Base-by-base conservation (phyloP, 2,329 filamentous ascomycete species). In the Verticillium zaregamsianum region DNA sequence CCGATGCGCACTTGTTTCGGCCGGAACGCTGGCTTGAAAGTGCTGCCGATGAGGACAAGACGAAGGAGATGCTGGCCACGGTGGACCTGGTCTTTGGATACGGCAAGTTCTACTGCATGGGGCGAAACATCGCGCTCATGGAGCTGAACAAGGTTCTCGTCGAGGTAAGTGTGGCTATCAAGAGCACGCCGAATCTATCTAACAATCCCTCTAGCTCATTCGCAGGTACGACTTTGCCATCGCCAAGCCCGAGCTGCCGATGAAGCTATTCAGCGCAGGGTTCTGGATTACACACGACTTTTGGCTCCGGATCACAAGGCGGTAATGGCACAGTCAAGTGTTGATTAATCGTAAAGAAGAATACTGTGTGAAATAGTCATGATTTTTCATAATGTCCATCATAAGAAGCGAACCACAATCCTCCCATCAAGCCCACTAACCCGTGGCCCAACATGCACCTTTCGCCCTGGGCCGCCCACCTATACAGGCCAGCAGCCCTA, bases 1-100 rank as follows among this genome's bases (percentile, higher is more conserved):
- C 28, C 2, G 64, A 65, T 31, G 57, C 62, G 3, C 28, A 58
- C 12, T 31, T 39, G 4, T 65, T 64, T 32, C 64, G 64, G 7
- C 64, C 64, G 7, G 64, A 64, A 54, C 64, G 64, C 8, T 65
- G 64, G 64, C 33, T 65, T 3, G 64, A 63, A 15, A 72, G 68
- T 0, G 45, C 66, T 0, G 62, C 66, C 0, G 75, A 76, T 25
- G 71, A 69, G 35, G 75, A 76, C 25, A 71, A 69, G 35, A 56
- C 71, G 0, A 70, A 63, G 12, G 63, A 65, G 35, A 77, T 76
- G 74, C 74, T 78, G 63, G 67, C 66, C 37, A 71, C 72, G 1
- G 61, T 76, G n/a, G 77, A 79, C 14, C 61, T 78, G 7, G 68
- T 77, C 0, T 79, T 79, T 60, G 71, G 76, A 2, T 72, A 74